Percentiles rank a stretch among this genome's conserved stretches.
These are phyloP conservation scores for Zygotorulaspora mrakii DNA, from an alignment of 1,139 yeast genomes.

Conservation along the genomic window DNA sequence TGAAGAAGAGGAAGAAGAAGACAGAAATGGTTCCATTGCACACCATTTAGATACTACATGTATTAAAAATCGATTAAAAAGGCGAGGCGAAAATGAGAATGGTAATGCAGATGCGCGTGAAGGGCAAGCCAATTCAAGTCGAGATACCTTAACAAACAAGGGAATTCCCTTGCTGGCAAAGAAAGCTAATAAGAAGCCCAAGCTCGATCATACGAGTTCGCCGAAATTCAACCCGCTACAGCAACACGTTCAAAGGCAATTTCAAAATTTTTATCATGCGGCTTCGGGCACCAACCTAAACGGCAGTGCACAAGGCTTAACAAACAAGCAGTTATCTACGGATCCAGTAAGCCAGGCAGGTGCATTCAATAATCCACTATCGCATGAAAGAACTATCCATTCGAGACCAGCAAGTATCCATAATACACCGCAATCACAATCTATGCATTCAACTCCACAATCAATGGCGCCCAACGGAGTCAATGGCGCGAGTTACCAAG, in stretches of 20 bases:
- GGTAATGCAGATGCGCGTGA: no score
- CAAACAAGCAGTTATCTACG: background rate
- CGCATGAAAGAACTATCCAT: background rate
- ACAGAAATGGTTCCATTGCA: slow-evolving; percentile 7
- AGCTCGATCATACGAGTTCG: slow-evolving; percentile 6
- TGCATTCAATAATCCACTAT: slow-evolving; percentile 1
- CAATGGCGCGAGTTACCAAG: background rate
- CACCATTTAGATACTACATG: background rate
- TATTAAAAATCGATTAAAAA: slow-evolving; percentile 20
- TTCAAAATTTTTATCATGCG: slow-evolving; percentile 24
- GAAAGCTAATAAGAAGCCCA: slow-evolving; percentile 11
- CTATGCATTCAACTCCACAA: slow-evolving; percentile 3
- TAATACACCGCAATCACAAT: slow-evolving; percentile 7
- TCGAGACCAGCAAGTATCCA: slow-evolving; percentile 7
- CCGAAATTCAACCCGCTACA: slow-evolving; percentile 25
- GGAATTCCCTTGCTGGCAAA: slow-evolving; percentile 8
- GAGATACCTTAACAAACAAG: background rate
- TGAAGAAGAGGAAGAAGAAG: slow-evolving; percentile 22
- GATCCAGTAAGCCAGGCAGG: slow-evolving; percentile 2
- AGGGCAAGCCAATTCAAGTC: background rate
- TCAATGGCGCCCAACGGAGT: slow-evolving; percentile 1
- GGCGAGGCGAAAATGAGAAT: slow-evolving; percentile 10
- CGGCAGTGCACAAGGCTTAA: background rate
- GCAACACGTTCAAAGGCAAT: slow-evolving; percentile 28
- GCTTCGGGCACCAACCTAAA: slow-evolving; percentile 7